Conservation (phyloP, 2,329 filamentous ascomycete genomes). For the Fusarium dlaminii region DNA sequence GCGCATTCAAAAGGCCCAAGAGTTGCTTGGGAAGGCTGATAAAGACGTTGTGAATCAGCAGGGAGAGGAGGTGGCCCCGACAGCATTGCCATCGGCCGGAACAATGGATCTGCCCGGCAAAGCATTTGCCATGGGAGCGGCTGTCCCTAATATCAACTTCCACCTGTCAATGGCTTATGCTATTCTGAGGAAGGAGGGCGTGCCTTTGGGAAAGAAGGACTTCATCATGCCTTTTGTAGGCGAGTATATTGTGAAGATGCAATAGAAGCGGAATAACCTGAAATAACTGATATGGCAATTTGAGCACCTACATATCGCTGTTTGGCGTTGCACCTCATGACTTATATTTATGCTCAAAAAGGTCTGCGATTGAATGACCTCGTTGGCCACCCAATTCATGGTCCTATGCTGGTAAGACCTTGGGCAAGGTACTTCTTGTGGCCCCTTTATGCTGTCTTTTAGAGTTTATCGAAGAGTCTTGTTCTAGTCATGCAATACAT, state of each 20-base stretch:
- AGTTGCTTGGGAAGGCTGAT: conserved; percentile 44
- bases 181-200: conserved; percentile 66
- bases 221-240: conserved; percentile 50
- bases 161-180: conserved; percentile 66
- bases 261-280: not conserved
- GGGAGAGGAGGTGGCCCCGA: conserved; percentile 39
- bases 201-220: conserved; percentile 67
- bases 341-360: not conserved
- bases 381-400: not conserved
- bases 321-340: not conserved
- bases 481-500: not conserved
- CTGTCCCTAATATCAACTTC: conserved; percentile 68
- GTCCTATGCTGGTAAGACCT: not conserved
- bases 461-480: not conserved
- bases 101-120: conserved; percentile 37
- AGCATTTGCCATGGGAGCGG: conserved; percentile 57
- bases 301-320: not conserved
- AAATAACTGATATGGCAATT: not conserved
- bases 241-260: conserved; percentile 29
- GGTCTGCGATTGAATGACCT: not conserved
- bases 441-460: not conserved
- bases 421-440: not conserved
- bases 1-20: conserved; percentile 42
- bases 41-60: conserved; percentile 43
- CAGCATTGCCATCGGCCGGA: conserved; percentile 30